A percentile compares a stretch with the other conserved stretches of the same genome.
Conservation (phyloP, 1,284 basidiomycete genomes). For the Naganishia sp. region DNA sequence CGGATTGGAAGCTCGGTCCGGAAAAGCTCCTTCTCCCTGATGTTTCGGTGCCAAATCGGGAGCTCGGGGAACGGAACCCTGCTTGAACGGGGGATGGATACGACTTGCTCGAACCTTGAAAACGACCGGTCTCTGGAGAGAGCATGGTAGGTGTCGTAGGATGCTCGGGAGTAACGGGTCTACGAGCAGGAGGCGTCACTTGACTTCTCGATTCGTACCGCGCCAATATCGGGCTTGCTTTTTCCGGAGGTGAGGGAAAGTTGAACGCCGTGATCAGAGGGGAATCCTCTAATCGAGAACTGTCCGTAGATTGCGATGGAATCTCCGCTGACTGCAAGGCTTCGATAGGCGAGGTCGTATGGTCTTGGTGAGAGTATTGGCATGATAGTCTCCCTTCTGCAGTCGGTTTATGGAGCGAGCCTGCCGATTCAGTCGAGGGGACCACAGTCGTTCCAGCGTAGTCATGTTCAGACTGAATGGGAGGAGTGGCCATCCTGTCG, state of each 20-base stretch:
- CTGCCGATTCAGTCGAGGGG: not conserved
- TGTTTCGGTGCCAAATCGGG: conserved; percentile 13
- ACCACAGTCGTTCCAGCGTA: conserved; percentile 8
- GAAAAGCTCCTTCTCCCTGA: conserved; percentile 1
- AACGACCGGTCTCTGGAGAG: conserved; percentile 24
- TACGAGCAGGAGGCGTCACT: conserved; percentile 9
- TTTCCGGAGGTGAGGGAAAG: conserved; percentile 16
- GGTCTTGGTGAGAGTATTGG: not conserved
- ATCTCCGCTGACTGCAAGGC: not conserved
- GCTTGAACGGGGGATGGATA: conserved; percentile 32
- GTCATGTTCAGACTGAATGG: conserved; percentile 4
- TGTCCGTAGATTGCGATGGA: conserved; percentile 8
- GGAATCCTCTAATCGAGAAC: conserved; percentile 4
- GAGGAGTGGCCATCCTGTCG: not conserved
- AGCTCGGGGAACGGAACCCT: conserved; percentile 28
- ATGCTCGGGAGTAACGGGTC: not conserved
- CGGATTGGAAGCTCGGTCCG: conserved; percentile 1
- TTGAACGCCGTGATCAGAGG: conserved; percentile 7
- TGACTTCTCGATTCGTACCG: conserved; percentile 12
- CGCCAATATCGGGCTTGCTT: conserved; percentile 1
- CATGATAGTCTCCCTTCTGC: not conserved
- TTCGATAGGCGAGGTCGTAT: not conserved
- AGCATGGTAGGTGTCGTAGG: conserved; percentile 24
- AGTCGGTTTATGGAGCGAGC: conserved; percentile 3
- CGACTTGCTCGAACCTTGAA: conserved; percentile 7